A percentile compares a stretch with the other conserved stretches of the same genome.
Evolutionary conservation across 1,139 yeast genomes (phyloP).

Genomic region (Hanseniaspora sp.): DNA sequence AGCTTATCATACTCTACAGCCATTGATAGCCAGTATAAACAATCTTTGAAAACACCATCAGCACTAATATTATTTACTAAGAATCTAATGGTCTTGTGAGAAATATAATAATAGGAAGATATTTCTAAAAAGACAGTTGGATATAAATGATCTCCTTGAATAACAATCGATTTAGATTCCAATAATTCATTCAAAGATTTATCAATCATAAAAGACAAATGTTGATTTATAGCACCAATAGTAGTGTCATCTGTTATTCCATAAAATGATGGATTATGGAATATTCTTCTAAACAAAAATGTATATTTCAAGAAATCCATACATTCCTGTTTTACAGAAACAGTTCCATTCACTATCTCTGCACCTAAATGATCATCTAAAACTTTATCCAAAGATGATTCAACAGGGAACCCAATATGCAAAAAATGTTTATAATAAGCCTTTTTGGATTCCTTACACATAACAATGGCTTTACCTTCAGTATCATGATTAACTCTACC

Average conservation of each 20-base stretch:
- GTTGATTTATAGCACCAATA: conserved; percentile 55
- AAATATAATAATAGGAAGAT: conserved; percentile 82
- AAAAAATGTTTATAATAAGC: conserved; percentile 86
- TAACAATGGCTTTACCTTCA: conserved; percentile 88
- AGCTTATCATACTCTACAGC: conserved; percentile 87
- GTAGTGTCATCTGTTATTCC: conserved; percentile 61
- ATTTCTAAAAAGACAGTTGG: conserved; percentile 80
- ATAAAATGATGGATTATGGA: conserved; percentile 90
- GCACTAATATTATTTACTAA: conserved; percentile 44
- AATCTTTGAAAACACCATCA: conserved; percentile 51
- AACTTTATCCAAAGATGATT: conserved; percentile 84
- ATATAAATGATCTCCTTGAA: conserved; percentile 39
- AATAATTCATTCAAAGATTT: conserved; percentile 53
- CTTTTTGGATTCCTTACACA: conserved; percentile 84
- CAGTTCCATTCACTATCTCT: conserved; percentile 82
- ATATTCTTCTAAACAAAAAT: conserved; percentile 82
- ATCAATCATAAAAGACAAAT: conserved; percentile 66
- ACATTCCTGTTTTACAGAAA: conserved; percentile 73
- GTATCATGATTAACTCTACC: conserved; percentile 97
- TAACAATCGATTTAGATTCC: conserved; percentile 60
- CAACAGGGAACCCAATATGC: conserved; percentile 95
- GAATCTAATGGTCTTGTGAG: conserved; percentile 76
- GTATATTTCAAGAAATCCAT: conserved; percentile 93
- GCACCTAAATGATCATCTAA: conserved; percentile 95
- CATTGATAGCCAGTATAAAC: conserved; percentile 59